A percentile compares a stretch with the other conserved stretches of the same genome.
These are phyloP conservation scores for Metschnikowia bowlesiae DNA, from an alignment of 805 yeast genomes.

Conservation along the genomic window DNA sequence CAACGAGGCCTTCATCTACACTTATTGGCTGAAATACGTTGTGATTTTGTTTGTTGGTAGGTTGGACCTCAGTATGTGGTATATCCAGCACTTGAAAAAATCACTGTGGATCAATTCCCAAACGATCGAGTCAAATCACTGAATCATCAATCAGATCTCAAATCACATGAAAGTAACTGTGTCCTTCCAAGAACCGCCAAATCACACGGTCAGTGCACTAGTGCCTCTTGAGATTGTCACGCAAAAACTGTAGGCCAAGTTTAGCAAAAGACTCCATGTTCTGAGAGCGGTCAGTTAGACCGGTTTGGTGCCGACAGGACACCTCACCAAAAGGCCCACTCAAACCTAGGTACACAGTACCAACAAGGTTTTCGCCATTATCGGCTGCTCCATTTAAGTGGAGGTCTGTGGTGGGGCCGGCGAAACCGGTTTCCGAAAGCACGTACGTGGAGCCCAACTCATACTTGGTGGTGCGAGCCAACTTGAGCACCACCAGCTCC, in stretches of 20 bases:
- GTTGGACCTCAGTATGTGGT: too few relatives aligned
- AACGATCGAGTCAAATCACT: too few relatives aligned
- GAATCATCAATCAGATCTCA: too few relatives aligned
- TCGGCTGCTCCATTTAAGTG: conserved; percentile 29
- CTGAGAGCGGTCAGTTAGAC: conserved; percentile 46
- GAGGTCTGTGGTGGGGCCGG: conserved; percentile 60
- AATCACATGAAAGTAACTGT: too few relatives aligned
- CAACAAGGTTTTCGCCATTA: conserved; percentile 38
- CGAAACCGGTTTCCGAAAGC: conserved; percentile 82
- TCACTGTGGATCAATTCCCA: too few relatives aligned
- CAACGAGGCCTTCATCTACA: not conserved
- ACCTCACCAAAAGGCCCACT: conserved; percentile 59
- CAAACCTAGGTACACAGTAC: conserved; percentile 69
- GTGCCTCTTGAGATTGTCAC: conserved; percentile 30
- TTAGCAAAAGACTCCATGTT: conserved; percentile 79
- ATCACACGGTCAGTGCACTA: too few relatives aligned
- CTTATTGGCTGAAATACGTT: too few relatives aligned
- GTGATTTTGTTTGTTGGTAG: too few relatives aligned
- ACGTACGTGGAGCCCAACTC: conserved; percentile 83
- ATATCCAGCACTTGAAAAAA: too few relatives aligned
- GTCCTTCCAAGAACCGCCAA: too few relatives aligned
- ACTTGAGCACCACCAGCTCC: conserved; percentile 64
- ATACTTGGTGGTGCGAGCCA: conserved; percentile 74
- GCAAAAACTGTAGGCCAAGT: conserved; percentile 56
- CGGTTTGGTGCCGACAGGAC: conserved; percentile 45